phyloP scores from a whole-genome alignment of 2,329 filamentous ascomycete genomes.

The Beauveria varroae region DNA sequence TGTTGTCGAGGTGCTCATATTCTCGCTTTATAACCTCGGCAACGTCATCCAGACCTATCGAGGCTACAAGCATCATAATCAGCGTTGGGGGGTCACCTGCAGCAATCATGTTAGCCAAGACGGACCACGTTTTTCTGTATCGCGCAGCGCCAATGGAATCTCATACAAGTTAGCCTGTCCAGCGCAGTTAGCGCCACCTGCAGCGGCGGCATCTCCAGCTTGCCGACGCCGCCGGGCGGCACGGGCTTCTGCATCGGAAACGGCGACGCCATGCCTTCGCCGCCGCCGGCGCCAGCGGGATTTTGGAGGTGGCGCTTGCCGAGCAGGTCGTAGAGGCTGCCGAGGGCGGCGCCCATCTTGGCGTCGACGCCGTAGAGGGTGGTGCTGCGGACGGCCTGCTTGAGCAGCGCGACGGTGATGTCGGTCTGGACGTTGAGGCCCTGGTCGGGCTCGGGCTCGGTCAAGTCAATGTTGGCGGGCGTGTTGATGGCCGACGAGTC shows the following conservation, averaged over 20 bases:
- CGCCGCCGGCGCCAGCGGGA: background rate
- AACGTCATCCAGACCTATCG: constrained; percentile 43
- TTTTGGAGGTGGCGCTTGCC: constrained; percentile 34
- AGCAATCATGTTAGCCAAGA: background rate
- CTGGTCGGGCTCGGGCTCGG: constrained; percentile 24
- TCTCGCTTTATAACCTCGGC: constrained; percentile 38
- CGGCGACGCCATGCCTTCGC: constrained; percentile 27
- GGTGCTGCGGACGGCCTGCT: constrained; percentile 41
- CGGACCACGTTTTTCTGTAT: background rate
- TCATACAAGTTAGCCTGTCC: constrained; percentile 38
- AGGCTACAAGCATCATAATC: constrained; percentile 41
- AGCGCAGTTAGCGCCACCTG: constrained; percentile 40
- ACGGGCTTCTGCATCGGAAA: constrained; percentile 39
- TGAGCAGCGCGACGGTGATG: constrained; percentile 47
- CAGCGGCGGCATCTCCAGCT: constrained; percentile 47
- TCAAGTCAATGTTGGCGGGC: constrained; percentile 7
- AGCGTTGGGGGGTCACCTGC: constrained; percentile 39
- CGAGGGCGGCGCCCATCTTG: constrained; percentile 46
- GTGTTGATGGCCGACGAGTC: constrained; percentile 10
- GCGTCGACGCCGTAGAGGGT: constrained; percentile 38
- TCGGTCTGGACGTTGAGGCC: constrained; percentile 42
- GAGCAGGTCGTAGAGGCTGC: constrained; percentile 44
- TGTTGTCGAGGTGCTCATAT: constrained; percentile 45
- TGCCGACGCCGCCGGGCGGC: constrained; percentile 37
- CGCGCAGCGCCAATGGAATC: background rate